Conservation (phyloP, 176 grass and related monocot species). For the Saccharum spontaneum region DNA sequence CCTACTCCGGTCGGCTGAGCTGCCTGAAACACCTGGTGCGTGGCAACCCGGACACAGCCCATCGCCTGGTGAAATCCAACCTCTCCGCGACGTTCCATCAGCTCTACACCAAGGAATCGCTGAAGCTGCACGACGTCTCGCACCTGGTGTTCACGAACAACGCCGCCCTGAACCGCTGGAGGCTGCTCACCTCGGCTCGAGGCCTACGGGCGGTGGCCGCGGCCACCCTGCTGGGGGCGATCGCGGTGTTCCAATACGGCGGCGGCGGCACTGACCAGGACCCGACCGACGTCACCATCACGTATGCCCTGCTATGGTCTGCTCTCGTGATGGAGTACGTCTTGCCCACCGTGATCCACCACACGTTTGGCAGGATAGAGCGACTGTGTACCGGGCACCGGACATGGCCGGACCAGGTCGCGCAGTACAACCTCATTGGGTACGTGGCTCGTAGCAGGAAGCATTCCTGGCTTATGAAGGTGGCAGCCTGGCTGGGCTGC, state of each 20-base stretch:
- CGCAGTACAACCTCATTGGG: neutral
- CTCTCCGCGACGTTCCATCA: too few species aligned
- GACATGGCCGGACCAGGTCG: neutral
- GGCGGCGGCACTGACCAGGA: too few species aligned
- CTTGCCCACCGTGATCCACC: neutral
- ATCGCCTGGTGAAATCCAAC: too few species aligned
- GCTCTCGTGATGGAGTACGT: neutral
- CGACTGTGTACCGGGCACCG: neutral
- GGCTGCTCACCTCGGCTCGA: too few species aligned
- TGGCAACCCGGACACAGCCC: too few species aligned
- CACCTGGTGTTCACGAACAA: too few species aligned
- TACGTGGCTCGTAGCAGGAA: neutral
- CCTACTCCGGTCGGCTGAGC: too few species aligned
- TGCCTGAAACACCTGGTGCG: neutral
- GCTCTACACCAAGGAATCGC: too few species aligned
- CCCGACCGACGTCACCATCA: neutral
- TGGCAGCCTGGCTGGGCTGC: neutral
- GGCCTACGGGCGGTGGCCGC: too few species aligned
- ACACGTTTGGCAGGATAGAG: neutral
- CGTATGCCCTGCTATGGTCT: neutral
- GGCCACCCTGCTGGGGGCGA: neutral
- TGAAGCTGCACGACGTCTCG: neutral
- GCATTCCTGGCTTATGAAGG: fast-evolving
- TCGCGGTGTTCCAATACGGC: neutral
- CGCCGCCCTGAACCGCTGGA: too few species aligned